Conservation (phyloP, 345 rosid species). For the Raphanus raphanistrum region DNA sequence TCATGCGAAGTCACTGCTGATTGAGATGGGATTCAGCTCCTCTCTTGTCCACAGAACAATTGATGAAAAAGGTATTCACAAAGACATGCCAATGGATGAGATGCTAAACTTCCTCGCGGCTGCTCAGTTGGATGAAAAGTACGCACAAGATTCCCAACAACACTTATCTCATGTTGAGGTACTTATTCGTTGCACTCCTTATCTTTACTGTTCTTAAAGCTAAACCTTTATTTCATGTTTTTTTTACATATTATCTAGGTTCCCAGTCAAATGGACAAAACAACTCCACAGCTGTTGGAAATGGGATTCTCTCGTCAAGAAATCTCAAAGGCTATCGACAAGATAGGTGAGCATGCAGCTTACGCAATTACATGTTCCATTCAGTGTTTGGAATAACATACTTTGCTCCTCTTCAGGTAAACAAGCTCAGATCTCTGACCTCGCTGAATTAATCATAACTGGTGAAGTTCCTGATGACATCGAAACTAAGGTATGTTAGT, state of each 20-base stretch:
- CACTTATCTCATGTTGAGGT: slow-evolving; percentile 51
- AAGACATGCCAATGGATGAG: slow-evolving; percentile 59
- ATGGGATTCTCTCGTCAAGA: not conserved
- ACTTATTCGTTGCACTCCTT: not conserved
- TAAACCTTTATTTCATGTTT: slow-evolving; percentile 14
- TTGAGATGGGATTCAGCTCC: slow-evolving; percentile 79
- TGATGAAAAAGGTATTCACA: slow-evolving; percentile 69
- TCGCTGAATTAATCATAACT: slow-evolving; percentile 69
- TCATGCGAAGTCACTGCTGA: slow-evolving; percentile 41
- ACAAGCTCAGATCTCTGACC: slow-evolving; percentile 57
- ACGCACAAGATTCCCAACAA: slow-evolving; percentile 44
- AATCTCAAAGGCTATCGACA: not conserved
- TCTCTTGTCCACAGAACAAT: slow-evolving; percentile 66
- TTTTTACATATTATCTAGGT: slow-evolving; percentile 20
- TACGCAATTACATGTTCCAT: slow-evolving; percentile 2
- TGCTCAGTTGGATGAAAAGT: slow-evolving; percentile 68
- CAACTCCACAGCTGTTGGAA: not conserved
- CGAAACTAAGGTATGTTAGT: slow-evolving; percentile 28
- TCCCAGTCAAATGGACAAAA: slow-evolving; percentile 46
- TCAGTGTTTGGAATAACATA: no score
- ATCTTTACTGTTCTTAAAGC: not conserved
- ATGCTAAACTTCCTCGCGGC: slow-evolving; percentile 80
- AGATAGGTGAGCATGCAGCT: slow-evolving; percentile 31
- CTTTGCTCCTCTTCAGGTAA: slow-evolving; percentile 61
- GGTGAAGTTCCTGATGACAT: slow-evolving; percentile 41